phyloP scores from a whole-genome alignment of 176 grass and related monocot genomes.

The Pontederia paniculata region DNA sequence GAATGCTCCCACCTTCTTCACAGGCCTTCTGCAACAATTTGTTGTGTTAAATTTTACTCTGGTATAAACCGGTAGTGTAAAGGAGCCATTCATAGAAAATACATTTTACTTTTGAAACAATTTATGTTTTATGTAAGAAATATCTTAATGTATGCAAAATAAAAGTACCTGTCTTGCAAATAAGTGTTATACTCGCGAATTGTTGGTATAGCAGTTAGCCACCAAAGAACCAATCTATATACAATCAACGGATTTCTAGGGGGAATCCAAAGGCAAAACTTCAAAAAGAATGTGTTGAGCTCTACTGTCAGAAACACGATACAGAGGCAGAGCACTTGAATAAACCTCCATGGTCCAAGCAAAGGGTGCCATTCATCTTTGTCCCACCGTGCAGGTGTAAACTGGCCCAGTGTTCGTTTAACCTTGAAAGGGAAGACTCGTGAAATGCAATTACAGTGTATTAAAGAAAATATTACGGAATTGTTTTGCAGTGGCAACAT shows the following conservation, averaged over 20 bases:
- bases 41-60: neutral
- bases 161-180: slow-evolving; percentile 75
- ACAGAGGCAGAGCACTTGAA: slow-evolving; percentile 87
- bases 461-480: too few species aligned
- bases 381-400: slow-evolving; percentile 95
- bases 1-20: slow-evolving; percentile 95
- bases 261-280: slow-evolving; percentile 94
- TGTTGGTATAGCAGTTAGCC: slow-evolving; percentile 93
- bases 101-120: too few species aligned
- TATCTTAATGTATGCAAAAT: neutral
- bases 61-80: neutral
- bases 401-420: slow-evolving; percentile 88
- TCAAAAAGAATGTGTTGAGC: slow-evolving; percentile 98
- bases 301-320: slow-evolving; percentile 90
- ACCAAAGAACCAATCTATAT: slow-evolving; percentile 91
- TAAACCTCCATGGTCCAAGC: slow-evolving; percentile 85
- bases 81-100: too few species aligned
- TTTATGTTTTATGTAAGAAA: neutral
- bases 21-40: slow-evolving; percentile 61
- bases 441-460: too few species aligned
- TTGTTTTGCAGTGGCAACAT: too few species aligned
- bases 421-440: slow-evolving; percentile 36
- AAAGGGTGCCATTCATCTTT: slow-evolving; percentile 95
- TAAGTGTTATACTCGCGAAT: slow-evolving; percentile 97
- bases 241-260: slow-evolving; percentile 77